Conservation (phyloP, 1,284 basidiomycete genomes). For the Heterobasidion parviporum region DNA sequence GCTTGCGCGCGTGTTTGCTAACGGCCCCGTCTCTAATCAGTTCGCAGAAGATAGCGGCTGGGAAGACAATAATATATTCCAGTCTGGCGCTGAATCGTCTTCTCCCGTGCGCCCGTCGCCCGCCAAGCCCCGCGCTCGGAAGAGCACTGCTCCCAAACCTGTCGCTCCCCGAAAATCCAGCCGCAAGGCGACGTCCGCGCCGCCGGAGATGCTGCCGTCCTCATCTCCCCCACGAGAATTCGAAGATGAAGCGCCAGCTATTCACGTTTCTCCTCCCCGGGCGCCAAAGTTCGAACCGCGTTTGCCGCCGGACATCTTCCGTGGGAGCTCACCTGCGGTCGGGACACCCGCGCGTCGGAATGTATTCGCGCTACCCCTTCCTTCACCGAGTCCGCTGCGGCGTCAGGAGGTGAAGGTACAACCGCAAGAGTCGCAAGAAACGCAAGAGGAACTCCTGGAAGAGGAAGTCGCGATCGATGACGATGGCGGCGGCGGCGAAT, state of each 20-base stretch:
- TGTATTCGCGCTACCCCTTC: neutral
- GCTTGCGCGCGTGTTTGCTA: neutral
- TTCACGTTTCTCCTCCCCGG: constrained; percentile 20
- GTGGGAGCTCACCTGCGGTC: constrained; percentile 9
- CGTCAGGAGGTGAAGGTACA: neutral
- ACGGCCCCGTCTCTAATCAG: constrained; percentile 1
- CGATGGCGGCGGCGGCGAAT: neutral
- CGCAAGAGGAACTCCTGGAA: neutral
- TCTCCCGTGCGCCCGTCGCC: constrained; percentile 62
- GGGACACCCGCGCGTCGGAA: neutral
- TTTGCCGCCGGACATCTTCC: constrained; percentile 31
- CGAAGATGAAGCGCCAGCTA: constrained; percentile 4
- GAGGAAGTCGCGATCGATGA: neutral
- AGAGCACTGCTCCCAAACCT: constrained; percentile 26
- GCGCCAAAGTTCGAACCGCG: constrained; percentile 47
- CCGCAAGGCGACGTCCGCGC: constrained; percentile 65
- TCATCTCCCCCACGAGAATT: constrained; percentile 20
- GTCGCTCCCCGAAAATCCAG: constrained; percentile 29
- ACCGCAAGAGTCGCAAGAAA: neutral
- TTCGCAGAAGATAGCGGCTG: constrained; percentile 63
- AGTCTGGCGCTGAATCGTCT: constrained; percentile 73
- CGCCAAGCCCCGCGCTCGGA: constrained; percentile 33
- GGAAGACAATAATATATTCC: constrained; percentile 82
- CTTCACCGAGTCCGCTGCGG: neutral
- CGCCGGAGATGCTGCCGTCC: constrained; percentile 44